These are phyloP conservation scores for Tubosaeta sp. DNA, from an alignment of 768 basidiomycete genomes.

Conservation along the genomic window DNA sequence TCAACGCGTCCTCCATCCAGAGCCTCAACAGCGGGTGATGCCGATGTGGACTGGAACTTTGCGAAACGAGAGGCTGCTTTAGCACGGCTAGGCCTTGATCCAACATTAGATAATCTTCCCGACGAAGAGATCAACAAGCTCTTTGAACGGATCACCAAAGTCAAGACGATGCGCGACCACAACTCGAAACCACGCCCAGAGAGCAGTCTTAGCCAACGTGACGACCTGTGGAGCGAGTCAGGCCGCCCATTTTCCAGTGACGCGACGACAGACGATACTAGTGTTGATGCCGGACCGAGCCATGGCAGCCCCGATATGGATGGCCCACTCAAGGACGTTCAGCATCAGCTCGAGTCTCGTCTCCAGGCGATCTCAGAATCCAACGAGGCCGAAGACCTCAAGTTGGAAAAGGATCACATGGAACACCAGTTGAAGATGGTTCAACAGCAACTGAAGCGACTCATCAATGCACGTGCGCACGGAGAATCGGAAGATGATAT, in stretches of 20 bases:
- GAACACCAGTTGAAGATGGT: conserved; percentile 81
- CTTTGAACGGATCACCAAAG: conserved; percentile 91
- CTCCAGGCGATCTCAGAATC: conserved; percentile 59
- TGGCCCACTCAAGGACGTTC: conserved; percentile 63
- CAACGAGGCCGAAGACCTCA: conserved; percentile 78
- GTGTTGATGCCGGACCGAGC: conserved; percentile 61
- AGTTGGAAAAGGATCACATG: conserved; percentile 91
- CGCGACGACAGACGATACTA: conserved; percentile 83
- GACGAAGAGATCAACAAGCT: conserved; percentile 94
- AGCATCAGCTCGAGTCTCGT: conserved; percentile 71
- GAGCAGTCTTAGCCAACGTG: conserved; percentile 80
- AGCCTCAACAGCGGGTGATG: conserved; percentile 58
- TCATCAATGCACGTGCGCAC: conserved; percentile 69
- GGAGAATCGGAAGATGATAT: conserved; percentile 69
- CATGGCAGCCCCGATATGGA: conserved; percentile 63
- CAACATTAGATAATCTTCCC: conserved; percentile 85
- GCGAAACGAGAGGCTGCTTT: conserved; percentile 93
- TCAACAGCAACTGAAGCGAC: conserved; percentile 75
- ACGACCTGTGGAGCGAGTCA: conserved; percentile 86
- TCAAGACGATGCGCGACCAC: conserved; percentile 83
- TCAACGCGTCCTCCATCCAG: conserved; percentile 77
- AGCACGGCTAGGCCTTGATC: conserved; percentile 80
- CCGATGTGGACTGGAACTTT: conserved; percentile 94
- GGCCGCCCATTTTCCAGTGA: conserved; percentile 79
- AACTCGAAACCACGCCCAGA: conserved; percentile 80